Evolutionary conservation across 2,329 filamentous ascomycete species (phyloP).

Genomic region (Talaromyces sp.): DNA sequence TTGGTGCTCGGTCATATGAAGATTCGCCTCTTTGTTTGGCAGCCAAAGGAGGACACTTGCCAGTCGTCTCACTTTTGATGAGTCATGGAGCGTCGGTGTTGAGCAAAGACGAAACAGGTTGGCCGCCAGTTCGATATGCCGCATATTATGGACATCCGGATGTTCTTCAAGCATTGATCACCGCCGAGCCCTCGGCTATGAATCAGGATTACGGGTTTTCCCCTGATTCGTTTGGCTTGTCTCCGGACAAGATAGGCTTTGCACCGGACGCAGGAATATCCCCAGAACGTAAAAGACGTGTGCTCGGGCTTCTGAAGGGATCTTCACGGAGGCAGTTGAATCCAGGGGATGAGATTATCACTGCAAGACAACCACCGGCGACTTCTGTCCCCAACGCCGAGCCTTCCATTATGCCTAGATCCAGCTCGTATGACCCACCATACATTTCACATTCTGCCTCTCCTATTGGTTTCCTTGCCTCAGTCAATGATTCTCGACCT

Average conservation of each 20-base stretch:
- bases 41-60: constrained; percentile 27
- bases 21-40: constrained; percentile 36
- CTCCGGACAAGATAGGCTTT: constrained; percentile 20
- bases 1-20: constrained; percentile 21
- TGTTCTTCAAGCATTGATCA: constrained; percentile 27
- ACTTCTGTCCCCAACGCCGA: background rate
- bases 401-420: background rate
- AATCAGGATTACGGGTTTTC: constrained; percentile 8
- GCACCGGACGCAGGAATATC: constrained; percentile 17
- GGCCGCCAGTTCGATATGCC: constrained; percentile 33
- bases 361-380: background rate
- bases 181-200: constrained; percentile 14
- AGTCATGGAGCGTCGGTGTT: constrained; percentile 26
- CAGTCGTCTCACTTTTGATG: constrained; percentile 27
- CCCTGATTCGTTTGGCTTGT: constrained; percentile 12
- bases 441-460: background rate
- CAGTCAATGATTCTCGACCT: background rate
- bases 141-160: constrained; percentile 31
- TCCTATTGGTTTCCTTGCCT: background rate
- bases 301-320: constrained; percentile 15
- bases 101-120: constrained; percentile 30
- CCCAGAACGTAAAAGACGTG: constrained; percentile 16
- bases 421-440: background rate
- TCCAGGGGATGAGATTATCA: background rate
- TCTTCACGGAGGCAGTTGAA: constrained; percentile 1